Percentiles rank a stretch among this genome's conserved stretches.
These are phyloP conservation scores for Ceratocystis colombiana DNA, from an alignment of 2,329 filamentous ascomycete species.

Conservation along the genomic window DNA sequence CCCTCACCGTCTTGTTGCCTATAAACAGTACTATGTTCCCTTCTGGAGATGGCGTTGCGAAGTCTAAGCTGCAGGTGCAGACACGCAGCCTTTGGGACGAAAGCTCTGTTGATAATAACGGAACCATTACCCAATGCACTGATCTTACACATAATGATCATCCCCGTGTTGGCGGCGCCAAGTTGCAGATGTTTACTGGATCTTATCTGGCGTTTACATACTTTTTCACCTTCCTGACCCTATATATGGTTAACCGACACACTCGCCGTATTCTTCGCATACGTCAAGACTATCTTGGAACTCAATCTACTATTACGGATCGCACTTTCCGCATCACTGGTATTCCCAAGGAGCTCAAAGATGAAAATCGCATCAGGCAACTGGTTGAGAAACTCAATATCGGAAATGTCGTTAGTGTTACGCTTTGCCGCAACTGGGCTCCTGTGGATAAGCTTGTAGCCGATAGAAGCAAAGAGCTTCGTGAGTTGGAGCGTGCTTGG, in stretches of 20 bases:
- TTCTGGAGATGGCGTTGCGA: conserved; percentile 15
- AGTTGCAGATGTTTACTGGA: conserved; percentile 57
- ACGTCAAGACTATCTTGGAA: conserved; percentile 82
- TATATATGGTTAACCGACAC: conserved; percentile 74
- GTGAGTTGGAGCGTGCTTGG: conserved; percentile 74
- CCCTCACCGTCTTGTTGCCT: conserved; percentile 68
- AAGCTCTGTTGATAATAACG: conserved; percentile 19
- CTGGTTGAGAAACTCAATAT: conserved; percentile 82
- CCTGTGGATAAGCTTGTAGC: conserved; percentile 66
- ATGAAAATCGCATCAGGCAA: conserved; percentile 72
- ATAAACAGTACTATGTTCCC: conserved; percentile 61
- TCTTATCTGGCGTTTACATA: conserved; percentile 93
- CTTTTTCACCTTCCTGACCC: conserved; percentile 70
- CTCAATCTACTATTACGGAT: conserved; percentile 90
- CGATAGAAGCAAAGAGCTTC: conserved; percentile 53
- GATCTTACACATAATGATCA: conserved; percentile 31
- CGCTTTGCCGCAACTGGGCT: conserved; percentile 77
- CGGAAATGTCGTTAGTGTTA: conserved; percentile 80
- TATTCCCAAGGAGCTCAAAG: conserved; percentile 67
- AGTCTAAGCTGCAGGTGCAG: conserved; percentile 13
- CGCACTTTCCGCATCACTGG: conserved; percentile 85
- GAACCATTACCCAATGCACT: conserved; percentile 25
- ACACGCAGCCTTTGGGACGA: conserved; percentile 11
- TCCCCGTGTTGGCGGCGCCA: conserved; percentile 24
- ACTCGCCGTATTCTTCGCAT: conserved; percentile 77